Evolutionary conservation across 2,329 filamentous ascomycete genomes (phyloP).

Genomic region (Verticillium isaacii): DNA sequence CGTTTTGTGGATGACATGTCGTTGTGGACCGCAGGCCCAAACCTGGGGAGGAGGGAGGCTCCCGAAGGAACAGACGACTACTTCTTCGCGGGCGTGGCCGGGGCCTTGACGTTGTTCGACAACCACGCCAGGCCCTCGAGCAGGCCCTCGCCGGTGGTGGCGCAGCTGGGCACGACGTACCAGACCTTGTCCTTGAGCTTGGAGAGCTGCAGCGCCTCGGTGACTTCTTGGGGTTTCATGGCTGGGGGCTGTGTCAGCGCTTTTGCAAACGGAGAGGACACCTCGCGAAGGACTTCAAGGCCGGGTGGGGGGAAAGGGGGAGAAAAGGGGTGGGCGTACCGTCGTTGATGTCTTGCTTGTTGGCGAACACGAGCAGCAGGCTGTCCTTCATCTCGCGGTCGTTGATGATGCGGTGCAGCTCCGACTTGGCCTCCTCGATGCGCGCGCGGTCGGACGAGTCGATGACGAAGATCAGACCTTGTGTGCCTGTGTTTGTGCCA

Average conservation of each 20-base stretch:
- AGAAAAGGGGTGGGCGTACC: slow-evolving; percentile 38
- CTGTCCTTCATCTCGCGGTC: slow-evolving; percentile 98
- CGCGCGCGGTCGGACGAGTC: slow-evolving; percentile 89
- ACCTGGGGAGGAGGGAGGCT: too few species aligned
- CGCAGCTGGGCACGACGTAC: slow-evolving; percentile 80
- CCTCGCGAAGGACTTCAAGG: too few species aligned
- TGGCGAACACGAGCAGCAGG: slow-evolving; percentile 90
- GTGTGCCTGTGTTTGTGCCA: slow-evolving; percentile 60
- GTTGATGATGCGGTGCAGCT: slow-evolving; percentile 95
- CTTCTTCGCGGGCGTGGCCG: slow-evolving; percentile 50
- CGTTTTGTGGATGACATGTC: background rate
- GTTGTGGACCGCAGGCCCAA: too few species aligned
- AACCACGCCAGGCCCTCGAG: slow-evolving; percentile 80
- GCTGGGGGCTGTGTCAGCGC: slow-evolving; percentile 38
- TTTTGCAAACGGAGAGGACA: background rate
- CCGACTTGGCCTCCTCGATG: slow-evolving; percentile 88
- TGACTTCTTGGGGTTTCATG: slow-evolving; percentile 76
- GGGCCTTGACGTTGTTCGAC: slow-evolving; percentile 76
- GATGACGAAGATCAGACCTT: slow-evolving; percentile 97
- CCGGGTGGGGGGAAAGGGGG: background rate
- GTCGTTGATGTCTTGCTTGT: slow-evolving; percentile 93
- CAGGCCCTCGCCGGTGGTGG: slow-evolving; percentile 75
- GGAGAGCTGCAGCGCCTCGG: slow-evolving; percentile 68
- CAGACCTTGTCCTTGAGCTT: slow-evolving; percentile 80
- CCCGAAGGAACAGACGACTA: slow-evolving; percentile 21